Conservation (phyloP, 306 rosid genomes). For the Cucumis cinereus region DNA sequence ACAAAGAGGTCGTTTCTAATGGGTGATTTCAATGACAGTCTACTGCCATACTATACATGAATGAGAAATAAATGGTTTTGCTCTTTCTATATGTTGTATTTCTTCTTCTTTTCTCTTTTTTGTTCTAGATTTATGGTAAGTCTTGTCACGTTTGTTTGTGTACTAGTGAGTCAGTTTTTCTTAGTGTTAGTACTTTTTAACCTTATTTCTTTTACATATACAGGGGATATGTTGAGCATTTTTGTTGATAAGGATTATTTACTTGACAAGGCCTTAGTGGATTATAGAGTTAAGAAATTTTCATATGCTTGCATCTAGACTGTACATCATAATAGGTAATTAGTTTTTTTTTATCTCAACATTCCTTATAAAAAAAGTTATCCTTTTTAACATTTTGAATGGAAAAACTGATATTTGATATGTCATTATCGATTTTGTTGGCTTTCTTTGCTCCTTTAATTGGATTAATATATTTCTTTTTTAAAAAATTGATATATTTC, state of each 20-base stretch:
- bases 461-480: not conserved
- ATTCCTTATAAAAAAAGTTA: not conserved
- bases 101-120: not conserved
- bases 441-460: not conserved
- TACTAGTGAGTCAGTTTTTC: not conserved
- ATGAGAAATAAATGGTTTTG: not conserved
- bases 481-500: not conserved
- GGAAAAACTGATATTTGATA: not conserved
- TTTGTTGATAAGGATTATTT: conserved; percentile 66
- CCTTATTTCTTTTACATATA: conserved; percentile 14
- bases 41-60: not conserved
- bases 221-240: conserved; percentile 58
- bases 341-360: not conserved
- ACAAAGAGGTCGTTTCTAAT: conserved; percentile 51
- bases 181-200: conserved; percentile 4
- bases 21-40: conserved; percentile 5
- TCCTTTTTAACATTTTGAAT: not conserved
- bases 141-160: not conserved
- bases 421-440: not conserved
- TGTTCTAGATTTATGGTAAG: not conserved
- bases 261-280: conserved; percentile 46
- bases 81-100: not conserved
- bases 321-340: conserved; percentile 65
- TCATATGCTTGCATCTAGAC: conserved; percentile 61
- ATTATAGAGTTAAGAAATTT: conserved; percentile 65